Base-by-base conservation (phyloP, 441 rosid species). In the Gossypium laxum region DNA sequence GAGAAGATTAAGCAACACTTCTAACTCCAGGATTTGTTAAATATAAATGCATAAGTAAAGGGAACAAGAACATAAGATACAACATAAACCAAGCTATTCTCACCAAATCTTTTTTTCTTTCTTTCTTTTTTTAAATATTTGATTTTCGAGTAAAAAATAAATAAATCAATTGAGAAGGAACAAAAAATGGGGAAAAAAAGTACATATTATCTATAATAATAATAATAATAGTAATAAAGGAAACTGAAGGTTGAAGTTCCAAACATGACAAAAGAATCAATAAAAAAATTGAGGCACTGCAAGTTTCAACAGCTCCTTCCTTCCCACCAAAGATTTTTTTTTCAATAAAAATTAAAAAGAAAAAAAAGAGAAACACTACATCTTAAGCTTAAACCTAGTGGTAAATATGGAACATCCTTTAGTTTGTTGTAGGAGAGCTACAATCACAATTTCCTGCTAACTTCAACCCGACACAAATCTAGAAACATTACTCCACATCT, bases 241-340 rank as follows among this genome's bases (percentile, higher is more conserved):
- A 67, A 69, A 22, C 79, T 60, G 67, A 30, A 52, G 58, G 57
- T 19, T 21, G 19, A 67, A 70, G 77, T 80, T 73, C 62, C 80
- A 82, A 80, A 79, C 85, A 84, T 59, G 71, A 80, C 47, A 72
- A 85, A 81, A 76, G 85, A 88, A 85, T 85, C 81, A 81, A 83
- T 79, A 54, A 79, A 85, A 86, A 79, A 85, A 76, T 82, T 81
- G 76, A 76, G 77, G 80, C 87, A 82, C 75, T 66, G 81, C 80
- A 81, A 76, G 80, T 81, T 74, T 69, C 73, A 82, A 82, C 83
- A 81, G 84, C 89, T 83, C 73, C 86, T 82, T 81, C 87, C 51
- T 43, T 56, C 32, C 89, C 85, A 80, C 84, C 82, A 76, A 74
- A 74, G 77, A 71, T 61, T 45, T 45, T 54, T 55, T 19, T 58